Evolutionary conservation across 2,329 filamentous ascomycete genomes (phyloP).

Genomic region (Fusarium nanum): DNA sequence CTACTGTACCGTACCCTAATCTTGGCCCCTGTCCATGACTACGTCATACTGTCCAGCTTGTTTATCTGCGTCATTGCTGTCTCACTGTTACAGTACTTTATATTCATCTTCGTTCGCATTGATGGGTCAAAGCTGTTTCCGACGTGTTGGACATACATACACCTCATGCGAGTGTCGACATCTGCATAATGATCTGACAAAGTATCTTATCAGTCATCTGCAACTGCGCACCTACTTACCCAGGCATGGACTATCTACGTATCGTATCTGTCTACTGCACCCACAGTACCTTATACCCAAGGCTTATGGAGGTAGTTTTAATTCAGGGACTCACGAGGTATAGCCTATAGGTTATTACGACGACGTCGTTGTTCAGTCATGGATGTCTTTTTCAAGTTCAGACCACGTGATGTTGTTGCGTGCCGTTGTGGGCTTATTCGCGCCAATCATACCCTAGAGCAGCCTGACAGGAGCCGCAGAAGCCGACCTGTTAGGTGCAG

Average conservation of each 20-base stretch:
- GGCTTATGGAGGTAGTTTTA: neutral
- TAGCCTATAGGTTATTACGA: slow-evolving; percentile 1
- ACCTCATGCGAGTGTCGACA: neutral
- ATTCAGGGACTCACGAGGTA: slow-evolving; percentile 3
- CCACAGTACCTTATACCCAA: neutral
- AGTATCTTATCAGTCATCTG: neutral
- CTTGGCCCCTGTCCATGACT: neutral
- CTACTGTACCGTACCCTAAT: neutral
- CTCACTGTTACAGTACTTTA: slow-evolving; percentile 5
- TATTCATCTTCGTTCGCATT: slow-evolving; percentile 1
- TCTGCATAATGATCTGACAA: neutral
- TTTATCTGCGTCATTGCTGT: slow-evolving; percentile 29
- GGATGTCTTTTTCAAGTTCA: neutral
- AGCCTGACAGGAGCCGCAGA: slow-evolving; percentile 35
- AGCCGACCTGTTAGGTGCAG: slow-evolving; percentile 22
- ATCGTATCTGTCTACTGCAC: neutral
- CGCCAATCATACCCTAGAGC: slow-evolving; percentile 37
- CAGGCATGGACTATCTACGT: neutral
- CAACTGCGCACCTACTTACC: neutral
- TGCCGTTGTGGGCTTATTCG: slow-evolving; percentile 13
- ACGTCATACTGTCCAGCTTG: slow-evolving; percentile 23
- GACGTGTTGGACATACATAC: neutral
- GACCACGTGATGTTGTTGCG: slow-evolving; percentile 24
- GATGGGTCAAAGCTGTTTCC: neutral
- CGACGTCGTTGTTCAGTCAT: neutral